Percentiles rank a stretch among this genome's conserved stretches.
These are phyloP conservation scores for Alternaria conjuncta DNA, from an alignment of 2,329 filamentous ascomycete genomes.

Conservation along the genomic window DNA sequence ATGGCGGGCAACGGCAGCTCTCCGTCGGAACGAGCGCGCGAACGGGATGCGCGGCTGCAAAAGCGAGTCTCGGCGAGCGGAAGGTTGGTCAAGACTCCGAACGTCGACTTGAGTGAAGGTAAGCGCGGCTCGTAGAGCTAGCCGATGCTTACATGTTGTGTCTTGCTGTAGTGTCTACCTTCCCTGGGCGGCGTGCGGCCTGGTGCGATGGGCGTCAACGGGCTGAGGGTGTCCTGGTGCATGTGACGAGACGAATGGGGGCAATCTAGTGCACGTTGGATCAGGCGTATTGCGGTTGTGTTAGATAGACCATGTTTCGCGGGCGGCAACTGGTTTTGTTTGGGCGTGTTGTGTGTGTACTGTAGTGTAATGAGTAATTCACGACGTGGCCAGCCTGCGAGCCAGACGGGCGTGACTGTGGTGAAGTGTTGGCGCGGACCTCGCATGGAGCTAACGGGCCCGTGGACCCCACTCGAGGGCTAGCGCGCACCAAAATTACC, in stretches of 20 bases:
- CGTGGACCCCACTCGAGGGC: conserved; percentile 8
- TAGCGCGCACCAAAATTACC: conserved; percentile 19
- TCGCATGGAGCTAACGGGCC: conserved; percentile 18
- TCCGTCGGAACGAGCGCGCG: conserved; percentile 46
- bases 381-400: not conserved
- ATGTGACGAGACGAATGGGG: conserved; percentile 2
- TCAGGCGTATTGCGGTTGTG: conserved; percentile 1
- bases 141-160: conserved; percentile 37
- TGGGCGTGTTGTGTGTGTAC: not conserved
- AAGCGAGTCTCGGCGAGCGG: conserved; percentile 50
- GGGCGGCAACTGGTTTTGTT: not conserved
- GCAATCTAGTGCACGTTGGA: conserved; percentile 7
- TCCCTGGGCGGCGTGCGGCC: conserved; percentile 39
- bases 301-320: not conserved
- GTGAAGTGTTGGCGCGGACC: not conserved
- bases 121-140: conserved; percentile 42
- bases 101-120: conserved; percentile 40
- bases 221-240: conserved; percentile 24
- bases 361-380: conserved; percentile 23
- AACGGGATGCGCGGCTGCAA: conserved; percentile 46
- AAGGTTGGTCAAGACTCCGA: conserved; percentile 48
- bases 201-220: conserved; percentile 39
- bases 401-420: not conserved
- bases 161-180: conserved; percentile 44
- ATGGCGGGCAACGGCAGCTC: conserved; percentile 49